Evolutionary conservation across 805 yeast genomes (phyloP).

Genomic region (Kuraishia cidri): DNA sequence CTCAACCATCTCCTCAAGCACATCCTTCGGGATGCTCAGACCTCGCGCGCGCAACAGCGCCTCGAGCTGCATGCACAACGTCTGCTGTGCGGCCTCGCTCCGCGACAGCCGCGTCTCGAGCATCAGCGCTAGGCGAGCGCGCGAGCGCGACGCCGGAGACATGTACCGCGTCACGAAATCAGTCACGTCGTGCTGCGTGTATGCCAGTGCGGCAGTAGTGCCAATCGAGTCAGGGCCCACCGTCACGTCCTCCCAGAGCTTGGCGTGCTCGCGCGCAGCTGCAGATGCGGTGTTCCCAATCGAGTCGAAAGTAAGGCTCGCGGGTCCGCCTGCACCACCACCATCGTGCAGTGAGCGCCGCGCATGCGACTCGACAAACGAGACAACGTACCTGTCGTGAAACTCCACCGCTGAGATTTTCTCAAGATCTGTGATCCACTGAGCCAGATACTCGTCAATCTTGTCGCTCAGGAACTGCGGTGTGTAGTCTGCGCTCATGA

Average conservation of each 20-base stretch:
- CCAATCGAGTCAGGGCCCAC: too few relatives aligned
- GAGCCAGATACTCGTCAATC: conserved; percentile 36
- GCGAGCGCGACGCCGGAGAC: conserved; percentile 22
- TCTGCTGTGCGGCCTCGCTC: conserved; percentile 24
- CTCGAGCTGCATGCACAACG: conserved; percentile 29
- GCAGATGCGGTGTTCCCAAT: conserved; percentile 10
- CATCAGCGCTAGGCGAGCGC: conserved; percentile 34
- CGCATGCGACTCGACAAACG: too few relatives aligned
- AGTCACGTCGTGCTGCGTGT: too few relatives aligned
- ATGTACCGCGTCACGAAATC: too few relatives aligned
- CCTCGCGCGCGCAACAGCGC: conserved; percentile 38
- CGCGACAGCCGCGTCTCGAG: conserved; percentile 24
- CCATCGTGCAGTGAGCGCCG: too few relatives aligned
- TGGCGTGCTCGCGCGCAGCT: conserved; percentile 31
- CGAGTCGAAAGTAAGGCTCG: conserved; percentile 15
- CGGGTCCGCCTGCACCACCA: conserved; percentile 10
- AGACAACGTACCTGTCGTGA: conserved; percentile 18
- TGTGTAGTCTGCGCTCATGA: conserved; percentile 40
- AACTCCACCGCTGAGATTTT: conserved; percentile 26
- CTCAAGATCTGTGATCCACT: conserved; percentile 24
- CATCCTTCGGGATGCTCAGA: conserved; percentile 30
- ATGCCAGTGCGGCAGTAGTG: too few relatives aligned
- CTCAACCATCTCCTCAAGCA: conserved; percentile 27
- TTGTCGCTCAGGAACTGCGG: conserved; percentile 31
- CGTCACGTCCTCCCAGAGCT: conserved; percentile 40